Percentiles rank a stretch among this genome's conserved stretches.
phyloP scores from a whole-genome alignment of 2,329 filamentous ascomycete genomes.

The Dryadomyces quercus-mongolicae region DNA sequence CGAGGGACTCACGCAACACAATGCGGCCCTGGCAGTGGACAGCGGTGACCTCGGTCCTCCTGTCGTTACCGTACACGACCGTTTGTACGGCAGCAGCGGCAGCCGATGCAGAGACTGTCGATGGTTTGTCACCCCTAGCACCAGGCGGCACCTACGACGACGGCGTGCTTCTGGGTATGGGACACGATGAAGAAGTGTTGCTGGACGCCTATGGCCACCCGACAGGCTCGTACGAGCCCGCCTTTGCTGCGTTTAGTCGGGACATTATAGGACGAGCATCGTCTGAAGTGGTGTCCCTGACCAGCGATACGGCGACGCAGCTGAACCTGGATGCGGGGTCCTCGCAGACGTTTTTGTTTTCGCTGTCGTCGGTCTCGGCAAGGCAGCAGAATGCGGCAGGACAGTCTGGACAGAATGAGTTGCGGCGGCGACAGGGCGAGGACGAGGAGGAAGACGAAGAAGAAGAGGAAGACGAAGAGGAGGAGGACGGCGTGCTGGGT shows the following conservation, averaged over 20 bases:
- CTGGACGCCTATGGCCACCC: neutral
- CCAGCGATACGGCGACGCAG: conserved; percentile 51
- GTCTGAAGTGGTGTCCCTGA: conserved; percentile 33
- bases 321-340: conserved; percentile 51
- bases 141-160: neutral
- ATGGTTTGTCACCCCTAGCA: neutral
- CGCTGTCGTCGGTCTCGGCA: conserved; percentile 39
- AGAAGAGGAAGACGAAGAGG: conserved; percentile 7
- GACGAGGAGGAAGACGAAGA: conserved; percentile 9
- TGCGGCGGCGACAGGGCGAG: conserved; percentile 14
- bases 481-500: neutral
- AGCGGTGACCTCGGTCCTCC: neutral
- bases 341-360: conserved; percentile 53
- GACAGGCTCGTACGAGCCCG: conserved; percentile 38
- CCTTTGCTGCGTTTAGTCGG: conserved; percentile 49
- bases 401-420: conserved; percentile 7
- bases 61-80: neutral
- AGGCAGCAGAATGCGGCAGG: conserved; percentile 15
- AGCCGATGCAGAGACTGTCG: neutral
- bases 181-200: neutral
- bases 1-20: neutral
- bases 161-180: neutral
- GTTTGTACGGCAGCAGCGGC: neutral
- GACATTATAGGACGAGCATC: conserved; percentile 51
- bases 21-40: neutral